Evolutionary conservation across 139 green algal genomes (phyloP), one percentile per base, ranked within the genome.

Genomic region (Chlorella sp.): DNA sequence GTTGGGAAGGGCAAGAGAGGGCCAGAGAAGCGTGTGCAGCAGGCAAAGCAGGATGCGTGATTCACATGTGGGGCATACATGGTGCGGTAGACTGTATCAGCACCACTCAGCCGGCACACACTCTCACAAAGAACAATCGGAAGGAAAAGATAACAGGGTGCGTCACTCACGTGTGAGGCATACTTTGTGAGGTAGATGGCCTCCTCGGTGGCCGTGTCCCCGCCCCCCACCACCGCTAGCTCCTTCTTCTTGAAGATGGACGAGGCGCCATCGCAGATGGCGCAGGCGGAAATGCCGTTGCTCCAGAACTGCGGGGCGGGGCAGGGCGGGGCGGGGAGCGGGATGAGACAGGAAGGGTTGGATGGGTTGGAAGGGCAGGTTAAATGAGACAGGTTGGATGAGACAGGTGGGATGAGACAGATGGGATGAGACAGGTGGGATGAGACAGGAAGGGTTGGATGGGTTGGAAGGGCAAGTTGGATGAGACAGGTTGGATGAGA

Each of bases 121-220:
- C 9, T 57, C 48, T 57, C 9, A 9, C 48, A 57, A 57, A 16
- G 48, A 5, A 57, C 48, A 76, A 1, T 1, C 68, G 36, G 19
- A 30, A 18, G n/a, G 68, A 30, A n/a, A 76, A 76, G 68, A 7
- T 18, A 26, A 15, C 30, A 57, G 48, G 48, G 48, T 16, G 48
- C 5, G 22, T 1, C 32, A 86, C 84, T 81, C 84, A 88, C 84
- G 30, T 98, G 93, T 60, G 85, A 96, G 18, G 81, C 94, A 86
- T 99, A 99, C 93, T 99, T 99, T 48, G 98, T 99, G 2, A 99
- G 94, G 94, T 99, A 99, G 26, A 99, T 83, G 0, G 98, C 96
- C 92, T 99, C 98, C 92, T 99, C 98, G 9, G 93, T 94, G 15
- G 98, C 98, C 21, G 96, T 99, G 94, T 99, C 98, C 2, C 98